phyloP scores from a whole-genome alignment of 164 flowering plant genomes.

The Hamamelis virginiana region DNA sequence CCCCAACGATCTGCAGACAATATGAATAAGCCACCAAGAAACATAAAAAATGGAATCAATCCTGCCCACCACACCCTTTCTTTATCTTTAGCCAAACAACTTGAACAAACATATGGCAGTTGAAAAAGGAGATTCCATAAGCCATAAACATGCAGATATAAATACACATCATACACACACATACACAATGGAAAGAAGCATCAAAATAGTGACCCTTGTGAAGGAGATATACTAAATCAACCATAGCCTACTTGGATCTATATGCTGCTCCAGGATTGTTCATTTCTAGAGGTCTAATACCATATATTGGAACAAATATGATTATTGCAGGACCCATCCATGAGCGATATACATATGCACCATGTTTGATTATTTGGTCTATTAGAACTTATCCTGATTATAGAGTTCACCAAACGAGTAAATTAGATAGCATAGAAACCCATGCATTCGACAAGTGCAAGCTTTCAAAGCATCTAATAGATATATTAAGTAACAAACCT shows the following conservation, averaged over 20 bases:
- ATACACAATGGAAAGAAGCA: not conserved
- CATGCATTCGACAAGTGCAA: not conserved
- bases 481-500: conserved; percentile 50
- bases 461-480: not conserved
- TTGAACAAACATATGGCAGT: not conserved
- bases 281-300: not conserved
- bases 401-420: not conserved
- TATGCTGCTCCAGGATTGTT: not conserved
- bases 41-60: not conserved
- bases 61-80: not conserved
- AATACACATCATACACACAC: not conserved
- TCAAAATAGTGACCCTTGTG: not conserved
- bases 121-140: not conserved
- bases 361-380: not conserved
- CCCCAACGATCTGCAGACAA: conserved; percentile 78
- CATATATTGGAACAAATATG: not conserved
- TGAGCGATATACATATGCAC: not conserved
- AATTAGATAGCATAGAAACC: not conserved
- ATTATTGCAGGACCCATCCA: conserved; percentile 1
- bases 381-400: not conserved
- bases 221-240: not conserved
- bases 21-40: conserved; percentile 1
- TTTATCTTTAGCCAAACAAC: not conserved
- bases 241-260: not conserved
- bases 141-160: not conserved